Evolutionary conservation across 495 filamentous ascomycete genomes (phyloP), one percentile per base, ranked within the genome.

Genomic region (Friedmanniomyces simplex): DNA sequence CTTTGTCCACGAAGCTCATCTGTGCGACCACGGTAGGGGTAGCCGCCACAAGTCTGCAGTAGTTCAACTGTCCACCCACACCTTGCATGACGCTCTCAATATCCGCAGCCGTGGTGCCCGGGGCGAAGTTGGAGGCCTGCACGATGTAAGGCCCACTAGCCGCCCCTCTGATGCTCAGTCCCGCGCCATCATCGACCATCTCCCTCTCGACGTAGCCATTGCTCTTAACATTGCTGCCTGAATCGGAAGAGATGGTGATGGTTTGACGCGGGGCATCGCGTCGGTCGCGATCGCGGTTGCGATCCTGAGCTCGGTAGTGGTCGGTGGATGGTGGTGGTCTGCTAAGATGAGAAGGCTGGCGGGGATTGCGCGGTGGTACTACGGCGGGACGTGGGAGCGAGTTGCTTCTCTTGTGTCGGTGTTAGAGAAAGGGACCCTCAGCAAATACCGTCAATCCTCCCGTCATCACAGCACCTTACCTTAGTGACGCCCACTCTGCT

Each of bases 21-120:
- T 97, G 91, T 12, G 86, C 89, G 43, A 89, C 88, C 28, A 97
- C 88, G 3, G 82, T 83, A 0, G 93, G 91, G 16, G 74, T 69
- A 8, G 81, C 76, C 47, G 81, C 82, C 16, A 87, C 74, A 18
- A 98, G 73, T 39, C 77, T 79, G 69, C 91, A 95, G 59, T 78
- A 82, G 30, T 79, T 66, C 56, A 94, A 81, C 52, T 83, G 73
- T 30, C 88, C 87, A 1, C 83, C 84, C 2, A 86, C 70, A 1
- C 85, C 82, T 41, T 80, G 79, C 74, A 96, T 79, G 43, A 89
- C 89, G 56, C 85, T 83, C 71, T 95, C 88, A 49, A 97, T 95
- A 68, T 98, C 93, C 37, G 88, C 91, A 1, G 88, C 89, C 3
- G 93, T 96, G 2, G 93, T 98, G 37, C 93, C 93, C 2, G 83